Conservation (phyloP, 495 filamentous ascomycete species). For the Aspergillus indologenus region DNA sequence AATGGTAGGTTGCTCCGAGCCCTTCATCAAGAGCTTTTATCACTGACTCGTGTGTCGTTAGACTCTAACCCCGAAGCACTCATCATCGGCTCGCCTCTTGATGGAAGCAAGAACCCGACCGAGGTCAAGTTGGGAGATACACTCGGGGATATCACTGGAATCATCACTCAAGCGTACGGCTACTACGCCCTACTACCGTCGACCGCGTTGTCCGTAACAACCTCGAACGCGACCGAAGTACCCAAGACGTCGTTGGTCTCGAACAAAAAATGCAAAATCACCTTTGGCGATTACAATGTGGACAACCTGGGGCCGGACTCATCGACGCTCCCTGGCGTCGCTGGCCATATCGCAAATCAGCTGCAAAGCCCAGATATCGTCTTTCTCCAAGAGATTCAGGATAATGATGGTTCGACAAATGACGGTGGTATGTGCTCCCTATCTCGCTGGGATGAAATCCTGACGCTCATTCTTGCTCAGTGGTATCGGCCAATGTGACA, state of each 20-base stretch:
- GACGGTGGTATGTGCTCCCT: conserved; percentile 36
- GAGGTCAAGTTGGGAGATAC: conserved; percentile 53
- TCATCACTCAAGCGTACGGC: conserved; percentile 55
- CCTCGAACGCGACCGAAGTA: conserved; percentile 26
- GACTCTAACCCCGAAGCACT: conserved; percentile 64
- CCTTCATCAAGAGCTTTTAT: not conserved
- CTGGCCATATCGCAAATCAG: conserved; percentile 52
- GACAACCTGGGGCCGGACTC: conserved; percentile 54
- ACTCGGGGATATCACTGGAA: conserved; percentile 55
- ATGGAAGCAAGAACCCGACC: conserved; percentile 54
- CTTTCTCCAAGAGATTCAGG: conserved; percentile 61
- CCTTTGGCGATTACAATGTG: conserved; percentile 58
- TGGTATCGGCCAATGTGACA: conserved; percentile 31
- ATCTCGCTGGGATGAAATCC: not conserved
- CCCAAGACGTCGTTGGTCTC: conserved; percentile 43
- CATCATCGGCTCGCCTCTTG: conserved; percentile 55
- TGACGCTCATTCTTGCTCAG: not conserved
- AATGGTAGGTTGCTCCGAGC: conserved; percentile 26
- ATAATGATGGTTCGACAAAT: conserved; percentile 52
- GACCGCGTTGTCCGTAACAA: conserved; percentile 44
- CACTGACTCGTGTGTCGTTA: conserved; percentile 9
- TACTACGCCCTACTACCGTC: conserved; percentile 59
- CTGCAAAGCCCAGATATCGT: conserved; percentile 52
- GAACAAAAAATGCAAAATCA: conserved; percentile 47
- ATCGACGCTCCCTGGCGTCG: conserved; percentile 43